Evolutionary conservation across 1,284 basidiomycete species (phyloP), one percentile per base, ranked within the genome.

Genomic region (Ganoderma meredithae): DNA sequence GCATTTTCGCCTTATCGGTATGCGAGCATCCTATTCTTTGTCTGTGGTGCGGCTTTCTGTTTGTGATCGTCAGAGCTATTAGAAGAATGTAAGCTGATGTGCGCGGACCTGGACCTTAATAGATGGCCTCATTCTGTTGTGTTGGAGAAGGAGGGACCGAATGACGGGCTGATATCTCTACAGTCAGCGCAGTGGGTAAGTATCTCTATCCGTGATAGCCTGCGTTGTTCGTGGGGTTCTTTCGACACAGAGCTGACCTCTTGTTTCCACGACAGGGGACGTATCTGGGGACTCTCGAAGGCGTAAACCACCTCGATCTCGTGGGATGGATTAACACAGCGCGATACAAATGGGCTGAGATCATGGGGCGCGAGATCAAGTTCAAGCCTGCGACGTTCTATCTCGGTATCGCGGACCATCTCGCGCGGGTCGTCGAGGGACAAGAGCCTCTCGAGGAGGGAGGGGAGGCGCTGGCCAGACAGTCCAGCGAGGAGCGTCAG

Each of bases 291-390:
- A 98, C 96, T 2, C 84, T 98, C 22, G 85, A 89, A 56, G 88
- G 91, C 68, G 97, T 97, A n/a, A 97, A 95, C 76, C 97, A 99
- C 77, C 87, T 97, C 59, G 95, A 97, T 78, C 86, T 97, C 43
- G 94, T 94, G 25, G 93, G 93, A 4, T 94, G 93, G 93, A 89
- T 92, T 67, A 93, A 94, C 77, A 85, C 90, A 10, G 91, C 91
- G 2, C 86, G 94, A 62, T 95, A 95, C 81, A 93, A 93, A 75
- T 93, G 94, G 86, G 93, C 94, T 0, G 90, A 91, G 74, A 90
- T 95, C 81, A 90, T 89, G 71, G 96, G 96, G n/a, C 91, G 90
- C 66, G 90, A 94, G 71, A 94, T 98, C 76, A 88, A 91, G 69
- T 98, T 96, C 82, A 91, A 91, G 69, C 94, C 95, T 6, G 94